Base-by-base conservation (phyloP, 768 basidiomycete species). In the Auricularia sp. region DNA sequence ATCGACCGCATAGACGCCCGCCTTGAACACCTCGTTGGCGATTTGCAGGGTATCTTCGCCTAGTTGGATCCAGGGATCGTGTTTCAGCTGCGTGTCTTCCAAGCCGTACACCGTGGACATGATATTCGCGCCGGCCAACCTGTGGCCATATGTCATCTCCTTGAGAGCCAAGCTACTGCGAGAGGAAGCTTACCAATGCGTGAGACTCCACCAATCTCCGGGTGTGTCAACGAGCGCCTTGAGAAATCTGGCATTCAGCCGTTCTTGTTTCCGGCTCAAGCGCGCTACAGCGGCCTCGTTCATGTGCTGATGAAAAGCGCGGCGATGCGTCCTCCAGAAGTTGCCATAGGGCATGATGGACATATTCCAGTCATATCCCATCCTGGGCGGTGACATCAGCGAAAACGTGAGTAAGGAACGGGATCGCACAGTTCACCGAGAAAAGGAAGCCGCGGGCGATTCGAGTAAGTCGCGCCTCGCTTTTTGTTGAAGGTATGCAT, bases 371-470 rank as follows among this genome's bases (percentile, higher is more conserved):
- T 62, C 66, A 39, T 61, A 65, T 18, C 66, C 66, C n/a, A 43
- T 14, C 47, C 47, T 51, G 47, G 14, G 10, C 11, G 16, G 16
- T 21, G 18, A 51, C 18, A 14, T 7, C 8, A 42, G 39, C 39
- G 39, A 14, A 21, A 16, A 42, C 39, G 7, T 7, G 8, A 42
- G 47, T 6, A 18, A 51, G 47, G 5, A 16, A 16, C 6, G 6
- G 16, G 14, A 42, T 29, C 66, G 16, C 53, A 61, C 61, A 68
- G 51, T 44, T 68, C 68, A 23, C 47, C 53, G 35, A 61, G 42
- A 67, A 70, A 68, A 42, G 67, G 62, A 53, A 65, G 47, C 18
- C 70, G 68, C 7, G 70, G 70, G n/a, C 70, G 62, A 39, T 70
- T 66, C 2, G 70, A 68, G 59, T 70, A 68, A 18, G 63, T 70